Percentiles rank a stretch among this genome's conserved stretches.
These are phyloP conservation scores for Skeletonema menzelii DNA, from an alignment of 108 stramenopile species.

Conservation along the genomic window DNA sequence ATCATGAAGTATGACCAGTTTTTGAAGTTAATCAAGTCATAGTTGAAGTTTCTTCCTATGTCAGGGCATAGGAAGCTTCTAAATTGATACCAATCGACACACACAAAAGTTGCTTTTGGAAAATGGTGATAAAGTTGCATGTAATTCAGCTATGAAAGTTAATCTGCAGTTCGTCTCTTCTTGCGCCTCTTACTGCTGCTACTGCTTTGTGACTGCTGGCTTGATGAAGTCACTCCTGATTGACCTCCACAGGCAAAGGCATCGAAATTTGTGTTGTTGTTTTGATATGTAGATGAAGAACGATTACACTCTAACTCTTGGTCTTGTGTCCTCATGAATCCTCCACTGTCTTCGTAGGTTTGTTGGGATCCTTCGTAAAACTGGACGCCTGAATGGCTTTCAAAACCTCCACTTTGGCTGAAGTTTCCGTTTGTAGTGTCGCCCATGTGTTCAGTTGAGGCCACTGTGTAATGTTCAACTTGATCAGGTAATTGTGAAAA, in stretches of 20 bases:
- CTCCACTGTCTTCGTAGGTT: background rate
- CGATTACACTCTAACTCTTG: background rate
- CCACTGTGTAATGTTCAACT: background rate
- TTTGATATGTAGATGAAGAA: background rate
- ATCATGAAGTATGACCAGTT: background rate
- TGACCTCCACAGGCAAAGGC: background rate
- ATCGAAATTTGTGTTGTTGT: background rate
- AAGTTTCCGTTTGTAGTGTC: background rate
- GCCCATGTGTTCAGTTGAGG: background rate
- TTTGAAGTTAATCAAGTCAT: background rate
- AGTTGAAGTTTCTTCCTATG: no score
- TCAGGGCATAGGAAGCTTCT: no score
- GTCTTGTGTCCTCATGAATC: background rate
- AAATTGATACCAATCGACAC: no score
- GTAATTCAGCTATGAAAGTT: background rate
- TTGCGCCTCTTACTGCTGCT: conserved; percentile 1
- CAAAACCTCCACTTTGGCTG: no score
- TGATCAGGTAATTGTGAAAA: background rate
- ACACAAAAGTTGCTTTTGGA: background rate
- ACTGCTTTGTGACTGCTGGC: background rate
- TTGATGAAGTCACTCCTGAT: background rate
- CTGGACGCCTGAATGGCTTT: background rate
- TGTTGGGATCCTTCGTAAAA: background rate
- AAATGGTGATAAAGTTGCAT: background rate
- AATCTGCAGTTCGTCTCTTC: conserved; percentile 18